phyloP scores from a whole-genome alignment of 2,329 filamentous ascomycete species.

The Penicillium glabrum region DNA sequence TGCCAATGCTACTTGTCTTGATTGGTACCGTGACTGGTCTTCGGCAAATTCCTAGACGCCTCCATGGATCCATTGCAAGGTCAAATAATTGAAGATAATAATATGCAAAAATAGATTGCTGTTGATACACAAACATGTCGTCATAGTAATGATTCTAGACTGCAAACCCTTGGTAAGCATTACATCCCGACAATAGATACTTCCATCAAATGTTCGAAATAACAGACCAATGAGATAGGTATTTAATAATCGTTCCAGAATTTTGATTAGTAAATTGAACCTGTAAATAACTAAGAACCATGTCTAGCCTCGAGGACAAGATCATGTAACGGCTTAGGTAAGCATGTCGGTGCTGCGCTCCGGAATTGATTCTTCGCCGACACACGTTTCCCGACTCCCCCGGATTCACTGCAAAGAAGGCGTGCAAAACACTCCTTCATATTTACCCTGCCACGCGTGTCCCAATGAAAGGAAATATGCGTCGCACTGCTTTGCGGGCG shows the following conservation, averaged over 20 bases:
- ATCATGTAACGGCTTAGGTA: constrained; percentile 29
- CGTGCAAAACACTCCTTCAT: constrained; percentile 7
- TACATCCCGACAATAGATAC: not conserved
- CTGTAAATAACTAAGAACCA: not conserved
- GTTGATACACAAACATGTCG: constrained; percentile 1
- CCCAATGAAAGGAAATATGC: constrained; percentile 29
- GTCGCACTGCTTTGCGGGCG: constrained; percentile 42
- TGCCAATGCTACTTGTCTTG: constrained; percentile 83
- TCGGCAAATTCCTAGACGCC: constrained; percentile 44
- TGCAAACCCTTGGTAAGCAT: constrained; percentile 11
- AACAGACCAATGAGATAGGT: not conserved
- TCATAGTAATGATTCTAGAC: constrained; percentile 9
- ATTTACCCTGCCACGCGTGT: not conserved
- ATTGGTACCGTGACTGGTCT: constrained; percentile 85
- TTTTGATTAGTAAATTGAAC: not conserved
- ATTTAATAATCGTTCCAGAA: not conserved
- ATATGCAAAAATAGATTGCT: not conserved
- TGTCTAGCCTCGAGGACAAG: not conserved
- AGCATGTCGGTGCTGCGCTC: constrained; percentile 23
- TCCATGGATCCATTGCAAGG: not conserved
- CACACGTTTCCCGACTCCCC: constrained; percentile 12
- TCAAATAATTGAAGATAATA: not conserved
- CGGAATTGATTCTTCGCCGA: constrained; percentile 24
- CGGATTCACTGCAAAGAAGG: constrained; percentile 11
- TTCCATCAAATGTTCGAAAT: not conserved